Percentiles rank a stretch among this genome's conserved stretches.
Evolutionary conservation across 768 basidiomycete species (phyloP).

Genomic region (Leccinum arenicola): DNA sequence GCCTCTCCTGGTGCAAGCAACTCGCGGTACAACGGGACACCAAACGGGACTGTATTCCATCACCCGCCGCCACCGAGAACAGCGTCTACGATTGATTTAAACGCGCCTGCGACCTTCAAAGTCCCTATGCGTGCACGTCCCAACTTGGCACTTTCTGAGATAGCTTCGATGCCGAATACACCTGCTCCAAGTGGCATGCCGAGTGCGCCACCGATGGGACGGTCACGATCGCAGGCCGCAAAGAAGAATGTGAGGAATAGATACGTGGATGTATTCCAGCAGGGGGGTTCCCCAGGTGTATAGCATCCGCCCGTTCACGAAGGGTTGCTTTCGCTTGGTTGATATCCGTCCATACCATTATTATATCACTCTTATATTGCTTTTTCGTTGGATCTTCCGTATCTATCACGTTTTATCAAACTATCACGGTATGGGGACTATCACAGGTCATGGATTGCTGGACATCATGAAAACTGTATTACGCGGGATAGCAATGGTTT

Average conservation of each 20-base stretch:
- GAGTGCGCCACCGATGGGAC: conserved; percentile 40
- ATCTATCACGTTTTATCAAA: conserved; percentile 21
- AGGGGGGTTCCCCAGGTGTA: conserved; percentile 34
- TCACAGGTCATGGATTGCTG: conserved; percentile 2
- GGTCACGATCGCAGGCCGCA: conserved; percentile 52
- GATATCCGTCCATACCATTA: conserved; percentile 11
- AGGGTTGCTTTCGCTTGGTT: background rate
- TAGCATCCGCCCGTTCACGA: background rate
- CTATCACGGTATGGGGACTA: background rate
- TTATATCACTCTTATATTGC: conserved; percentile 18
- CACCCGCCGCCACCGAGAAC: conserved; percentile 40
- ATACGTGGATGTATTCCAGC: conserved; percentile 90
- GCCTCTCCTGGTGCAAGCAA: conserved; percentile 66
- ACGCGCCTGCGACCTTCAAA: conserved; percentile 49
- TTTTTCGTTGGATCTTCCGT: conserved; percentile 21
- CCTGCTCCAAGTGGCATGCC: conserved; percentile 21
- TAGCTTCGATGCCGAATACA: conserved; percentile 34
- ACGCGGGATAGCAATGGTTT: background rate
- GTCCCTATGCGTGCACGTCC: conserved; percentile 60
- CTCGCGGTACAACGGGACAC: conserved; percentile 34
- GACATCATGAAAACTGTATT: background rate
- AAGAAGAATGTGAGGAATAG: conserved; percentile 79
- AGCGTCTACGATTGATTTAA: conserved; percentile 63
- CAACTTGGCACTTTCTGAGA: conserved; percentile 53
- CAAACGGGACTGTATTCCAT: conserved; percentile 14